phyloP scores from a whole-genome alignment of 768 basidiomycete genomes.

The Sarcodon aspratus region DNA sequence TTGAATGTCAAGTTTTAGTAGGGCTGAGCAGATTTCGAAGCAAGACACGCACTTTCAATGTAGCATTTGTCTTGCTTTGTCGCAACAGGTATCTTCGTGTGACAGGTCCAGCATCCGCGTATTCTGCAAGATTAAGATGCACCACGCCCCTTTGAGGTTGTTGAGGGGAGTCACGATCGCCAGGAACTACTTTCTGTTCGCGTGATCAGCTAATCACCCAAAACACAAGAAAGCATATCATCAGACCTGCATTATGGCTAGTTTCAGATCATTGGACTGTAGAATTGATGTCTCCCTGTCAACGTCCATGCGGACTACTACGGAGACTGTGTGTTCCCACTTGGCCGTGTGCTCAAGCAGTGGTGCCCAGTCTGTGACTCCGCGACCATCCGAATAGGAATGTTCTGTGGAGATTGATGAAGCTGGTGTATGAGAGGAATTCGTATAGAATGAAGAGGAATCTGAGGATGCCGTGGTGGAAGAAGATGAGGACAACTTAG shows the following conservation, averaged over 20 bases:
- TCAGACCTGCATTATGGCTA: constrained; percentile 48
- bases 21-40: neutral
- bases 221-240: neutral
- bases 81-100: constrained; percentile 56
- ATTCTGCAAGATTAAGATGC: constrained; percentile 66
- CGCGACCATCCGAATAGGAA: constrained; percentile 27
- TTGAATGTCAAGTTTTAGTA: constrained; percentile 12
- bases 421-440: constrained; percentile 3
- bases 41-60: constrained; percentile 42
- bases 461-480: neutral
- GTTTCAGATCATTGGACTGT: constrained; percentile 49
- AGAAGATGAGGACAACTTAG: neutral
- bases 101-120: constrained; percentile 45
- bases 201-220: neutral
- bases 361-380: constrained; percentile 46
- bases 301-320: constrained; percentile 49
- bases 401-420: constrained; percentile 16
- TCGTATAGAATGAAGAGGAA: neutral
- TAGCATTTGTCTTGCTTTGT: constrained; percentile 73
- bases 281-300: constrained; percentile 39
- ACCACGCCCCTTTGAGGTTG: constrained; percentile 56
- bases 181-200: constrained; percentile 40
- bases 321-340: constrained; percentile 49
- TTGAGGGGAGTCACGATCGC: constrained; percentile 42
- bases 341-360: constrained; percentile 54